Evolutionary conservation across 352 stramenopile genomes (phyloP).

Genomic region (Globisporangium orthogonon): DNA sequence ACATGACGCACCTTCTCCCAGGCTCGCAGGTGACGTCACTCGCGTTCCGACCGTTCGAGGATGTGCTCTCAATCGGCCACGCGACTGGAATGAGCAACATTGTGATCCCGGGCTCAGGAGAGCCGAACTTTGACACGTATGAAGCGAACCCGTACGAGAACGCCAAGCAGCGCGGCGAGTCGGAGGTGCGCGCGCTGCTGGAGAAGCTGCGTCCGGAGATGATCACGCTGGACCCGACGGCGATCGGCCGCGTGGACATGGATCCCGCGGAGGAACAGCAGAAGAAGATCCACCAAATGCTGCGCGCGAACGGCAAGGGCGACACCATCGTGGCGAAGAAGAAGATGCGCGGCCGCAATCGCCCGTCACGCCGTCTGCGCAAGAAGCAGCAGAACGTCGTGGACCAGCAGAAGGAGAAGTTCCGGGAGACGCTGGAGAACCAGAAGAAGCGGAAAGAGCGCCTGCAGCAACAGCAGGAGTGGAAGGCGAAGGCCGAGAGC

Average conservation of each 20-base stretch:
- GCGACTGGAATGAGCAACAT: conserved; percentile 71
- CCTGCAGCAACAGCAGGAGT: conserved; percentile 69
- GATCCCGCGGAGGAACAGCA: conserved; percentile 85
- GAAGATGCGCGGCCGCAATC: conserved; percentile 97
- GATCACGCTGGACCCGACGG: conserved; percentile 95
- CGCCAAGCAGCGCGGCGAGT: conserved; percentile 94
- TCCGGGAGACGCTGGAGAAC: conserved; percentile 78
- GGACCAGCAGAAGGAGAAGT: conserved; percentile 90
- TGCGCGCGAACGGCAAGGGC: conserved; percentile 67
- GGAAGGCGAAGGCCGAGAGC: conserved; percentile 69
- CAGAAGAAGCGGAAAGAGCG: conserved; percentile 72
- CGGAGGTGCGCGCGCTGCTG: conserved; percentile 94
- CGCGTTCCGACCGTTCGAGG: conserved; percentile 97
- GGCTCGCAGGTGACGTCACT: conserved; percentile 83
- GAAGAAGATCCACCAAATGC: conserved; percentile 71
- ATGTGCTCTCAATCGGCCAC: conserved; percentile 96
- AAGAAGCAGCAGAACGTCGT: conserved; percentile 99
- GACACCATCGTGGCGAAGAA: conserved; percentile 81
- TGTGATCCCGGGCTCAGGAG: conserved; percentile 94
- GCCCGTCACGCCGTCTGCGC: conserved; percentile 93
- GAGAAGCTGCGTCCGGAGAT: conserved; percentile 98
- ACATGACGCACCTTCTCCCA: conserved; percentile 89
- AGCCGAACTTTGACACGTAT: conserved; percentile 98
- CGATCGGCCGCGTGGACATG: conserved; percentile 91
- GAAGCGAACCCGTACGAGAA: conserved; percentile 98